Conservation (phyloP, 345 rosid genomes). For the Arabidopsis suecica region DNA sequence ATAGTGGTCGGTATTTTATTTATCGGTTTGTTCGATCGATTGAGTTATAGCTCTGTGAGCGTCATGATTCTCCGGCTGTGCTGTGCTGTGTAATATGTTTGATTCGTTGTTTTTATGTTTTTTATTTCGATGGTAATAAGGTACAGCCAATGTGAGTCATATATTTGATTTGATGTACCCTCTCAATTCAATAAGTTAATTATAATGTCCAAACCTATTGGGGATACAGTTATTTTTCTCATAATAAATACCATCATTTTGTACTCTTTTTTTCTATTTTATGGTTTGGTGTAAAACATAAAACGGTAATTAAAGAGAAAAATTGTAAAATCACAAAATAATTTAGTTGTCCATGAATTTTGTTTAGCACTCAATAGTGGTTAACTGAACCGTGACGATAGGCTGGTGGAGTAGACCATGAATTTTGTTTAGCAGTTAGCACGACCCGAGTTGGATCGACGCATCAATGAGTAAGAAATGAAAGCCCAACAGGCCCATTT, state of each 20-base stretch:
- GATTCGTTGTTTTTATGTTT: constrained; percentile 38
- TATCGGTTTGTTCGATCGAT: constrained; percentile 34
- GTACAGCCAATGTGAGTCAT: constrained; percentile 42
- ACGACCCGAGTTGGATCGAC: not conserved
- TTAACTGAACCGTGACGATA: too few relatives aligned
- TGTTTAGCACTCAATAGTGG: too few relatives aligned
- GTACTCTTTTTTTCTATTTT: not conserved
- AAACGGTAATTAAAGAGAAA: not conserved
- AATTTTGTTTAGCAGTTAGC: not conserved
- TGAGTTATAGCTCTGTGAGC: constrained; percentile 41
- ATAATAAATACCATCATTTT: not conserved
- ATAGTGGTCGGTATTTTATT: constrained; percentile 45
- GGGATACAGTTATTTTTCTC: constrained; percentile 1
- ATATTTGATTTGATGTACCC: constrained; percentile 40
- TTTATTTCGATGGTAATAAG: constrained; percentile 45
- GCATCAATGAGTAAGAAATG: not conserved
- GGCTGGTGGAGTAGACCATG: too few relatives aligned
- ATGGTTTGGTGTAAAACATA: not conserved
- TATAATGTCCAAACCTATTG: constrained; percentile 15
- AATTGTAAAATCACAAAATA: not conserved
- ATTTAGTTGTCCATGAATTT: not conserved
- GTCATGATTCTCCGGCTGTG: constrained; percentile 35
- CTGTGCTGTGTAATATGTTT: constrained; percentile 44
- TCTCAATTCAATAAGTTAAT: constrained; percentile 42
- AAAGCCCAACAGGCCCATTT: constrained; percentile 39